Percentiles rank a stretch among this genome's conserved stretches.
phyloP scores from a whole-genome alignment of 2,329 filamentous ascomycete genomes.

The Cladophialophora exuberans region DNA sequence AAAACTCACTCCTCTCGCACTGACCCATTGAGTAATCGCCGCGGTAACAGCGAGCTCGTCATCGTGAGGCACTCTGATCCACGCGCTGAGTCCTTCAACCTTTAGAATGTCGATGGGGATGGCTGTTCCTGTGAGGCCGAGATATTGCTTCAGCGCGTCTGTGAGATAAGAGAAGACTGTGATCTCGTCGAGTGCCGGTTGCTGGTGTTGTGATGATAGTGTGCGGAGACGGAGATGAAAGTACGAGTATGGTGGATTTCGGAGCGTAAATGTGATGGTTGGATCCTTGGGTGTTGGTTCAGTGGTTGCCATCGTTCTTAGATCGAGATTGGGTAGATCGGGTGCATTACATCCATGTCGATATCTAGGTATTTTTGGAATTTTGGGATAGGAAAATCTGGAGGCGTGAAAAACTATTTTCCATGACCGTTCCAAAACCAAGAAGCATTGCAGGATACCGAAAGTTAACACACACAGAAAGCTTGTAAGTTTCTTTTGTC shows the following conservation, averaged over 20 bases:
- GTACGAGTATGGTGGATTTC: slow-evolving; percentile 37
- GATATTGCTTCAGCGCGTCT: slow-evolving; percentile 51
- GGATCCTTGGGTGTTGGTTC: not conserved
- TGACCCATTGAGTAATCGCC: slow-evolving; percentile 50
- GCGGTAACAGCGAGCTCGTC: slow-evolving; percentile 48
- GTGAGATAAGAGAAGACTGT: slow-evolving; percentile 51
- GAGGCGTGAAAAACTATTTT: too few relatives aligned
- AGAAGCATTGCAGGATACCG: too few relatives aligned
- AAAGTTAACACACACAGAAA: too few relatives aligned
- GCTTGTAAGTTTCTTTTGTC: too few relatives aligned
- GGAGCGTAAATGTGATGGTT: slow-evolving; percentile 32
- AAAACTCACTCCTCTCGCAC: slow-evolving; percentile 31
- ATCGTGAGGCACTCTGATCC: slow-evolving; percentile 51
- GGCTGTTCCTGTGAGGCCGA: slow-evolving; percentile 50
- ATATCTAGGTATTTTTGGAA: too few relatives aligned
- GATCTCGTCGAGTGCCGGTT: slow-evolving; percentile 46
- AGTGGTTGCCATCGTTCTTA: not conserved
- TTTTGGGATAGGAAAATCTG: too few relatives aligned
- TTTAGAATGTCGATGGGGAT: slow-evolving; percentile 54
- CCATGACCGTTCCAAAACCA: too few relatives aligned
- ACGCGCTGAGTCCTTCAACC: slow-evolving; percentile 38
- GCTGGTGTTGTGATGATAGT: slow-evolving; percentile 22
- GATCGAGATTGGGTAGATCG: too few relatives aligned
- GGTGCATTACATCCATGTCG: too few relatives aligned
- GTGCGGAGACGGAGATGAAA: slow-evolving; percentile 34